These are phyloP conservation scores for Amniculicola lignicola DNA, from an alignment of 495 filamentous ascomycete genomes.

Conservation along the genomic window DNA sequence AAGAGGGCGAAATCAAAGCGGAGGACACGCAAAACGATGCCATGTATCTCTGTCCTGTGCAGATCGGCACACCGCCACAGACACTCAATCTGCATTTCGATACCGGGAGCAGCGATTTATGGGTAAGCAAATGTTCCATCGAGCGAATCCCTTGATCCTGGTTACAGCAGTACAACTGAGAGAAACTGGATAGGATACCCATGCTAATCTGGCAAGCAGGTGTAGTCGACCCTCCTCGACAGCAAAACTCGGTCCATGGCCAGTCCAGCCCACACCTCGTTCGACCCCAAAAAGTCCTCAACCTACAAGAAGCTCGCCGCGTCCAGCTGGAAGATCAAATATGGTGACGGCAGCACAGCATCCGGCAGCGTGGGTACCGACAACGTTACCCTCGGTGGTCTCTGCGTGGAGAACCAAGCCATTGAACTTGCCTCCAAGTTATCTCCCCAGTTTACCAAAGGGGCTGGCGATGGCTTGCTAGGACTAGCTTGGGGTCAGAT, in stretches of 20 bases:
- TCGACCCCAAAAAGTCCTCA: conserved; percentile 58
- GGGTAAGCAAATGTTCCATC: too few species aligned
- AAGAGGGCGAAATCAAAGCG: conserved; percentile 59
- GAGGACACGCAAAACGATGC: conserved; percentile 73
- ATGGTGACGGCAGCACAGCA: conserved; percentile 69
- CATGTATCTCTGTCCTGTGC: conserved; percentile 64
- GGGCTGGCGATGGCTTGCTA: conserved; percentile 67
- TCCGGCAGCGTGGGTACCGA: conserved; percentile 73
- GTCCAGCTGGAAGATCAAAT: conserved; percentile 66
- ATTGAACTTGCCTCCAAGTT: conserved; percentile 67
- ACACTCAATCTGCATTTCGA: conserved; percentile 69
- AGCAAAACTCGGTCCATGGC: conserved; percentile 38
- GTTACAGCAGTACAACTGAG: too few species aligned
- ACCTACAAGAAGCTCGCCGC: conserved; percentile 55
- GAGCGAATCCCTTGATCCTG: too few species aligned
- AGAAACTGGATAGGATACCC: too few species aligned
- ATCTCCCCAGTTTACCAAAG: conserved; percentile 58
- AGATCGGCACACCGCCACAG: conserved; percentile 68
- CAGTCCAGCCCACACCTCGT: conserved; percentile 48
- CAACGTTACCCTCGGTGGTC: conserved; percentile 61
- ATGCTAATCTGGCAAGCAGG: conserved; percentile 6
- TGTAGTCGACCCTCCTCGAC: conserved; percentile 58
- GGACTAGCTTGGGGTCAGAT: conserved; percentile 68
- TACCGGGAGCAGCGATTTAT: conserved; percentile 73
- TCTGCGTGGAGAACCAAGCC: conserved; percentile 64